These are phyloP conservation scores for Paxillus rubicundulus DNA, from an alignment of 768 basidiomycete species.

Conservation along the genomic window DNA sequence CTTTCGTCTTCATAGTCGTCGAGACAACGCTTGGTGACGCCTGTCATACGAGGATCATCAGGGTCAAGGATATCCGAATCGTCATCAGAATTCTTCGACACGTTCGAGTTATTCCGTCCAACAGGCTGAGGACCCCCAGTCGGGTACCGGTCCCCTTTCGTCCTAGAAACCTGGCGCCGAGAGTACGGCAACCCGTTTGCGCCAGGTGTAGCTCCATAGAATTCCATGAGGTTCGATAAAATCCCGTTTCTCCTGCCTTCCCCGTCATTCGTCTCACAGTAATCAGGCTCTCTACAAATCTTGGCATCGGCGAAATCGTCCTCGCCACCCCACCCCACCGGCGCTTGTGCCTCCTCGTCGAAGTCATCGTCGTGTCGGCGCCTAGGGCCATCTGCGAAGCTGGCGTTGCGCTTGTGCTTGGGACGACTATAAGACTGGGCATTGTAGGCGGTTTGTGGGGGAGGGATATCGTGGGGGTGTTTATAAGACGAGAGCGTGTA, in stretches of 20 bases:
- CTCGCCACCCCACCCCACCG: conserved; percentile 3
- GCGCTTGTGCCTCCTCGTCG: conserved; percentile 25
- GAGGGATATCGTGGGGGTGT: conserved; percentile 60
- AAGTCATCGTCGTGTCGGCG: conserved; percentile 16
- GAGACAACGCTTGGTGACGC: conserved; percentile 45
- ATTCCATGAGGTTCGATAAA: conserved; percentile 30
- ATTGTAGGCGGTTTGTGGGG: conserved; percentile 46
- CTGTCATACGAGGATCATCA: conserved; percentile 72
- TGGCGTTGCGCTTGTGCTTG: conserved; percentile 33
- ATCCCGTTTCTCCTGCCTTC: conserved; percentile 27
- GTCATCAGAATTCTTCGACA: conserved; percentile 35
- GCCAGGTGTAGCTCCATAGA: conserved; percentile 27
- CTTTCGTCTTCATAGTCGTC: conserved; percentile 64
- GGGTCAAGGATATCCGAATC: conserved; percentile 59
- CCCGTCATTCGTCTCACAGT: conserved; percentile 18
- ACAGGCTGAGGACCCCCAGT: conserved; percentile 6
- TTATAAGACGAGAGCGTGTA: conserved; percentile 54
- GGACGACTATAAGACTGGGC: conserved; percentile 8
- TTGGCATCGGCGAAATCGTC: conserved; percentile 19
- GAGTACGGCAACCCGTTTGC: conserved; percentile 24
- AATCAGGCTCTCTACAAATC: conserved; percentile 10
- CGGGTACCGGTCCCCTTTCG: conserved; percentile 6
- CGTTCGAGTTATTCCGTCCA: conserved; percentile 42
- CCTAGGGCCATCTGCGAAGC: conserved; percentile 34
- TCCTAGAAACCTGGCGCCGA: conserved; percentile 21